Percentiles rank a stretch among this genome's conserved stretches.
Evolutionary conservation across 2,329 filamentous ascomycete genomes (phyloP).

Genomic region (Neopestalotiopsis rosae): DNA sequence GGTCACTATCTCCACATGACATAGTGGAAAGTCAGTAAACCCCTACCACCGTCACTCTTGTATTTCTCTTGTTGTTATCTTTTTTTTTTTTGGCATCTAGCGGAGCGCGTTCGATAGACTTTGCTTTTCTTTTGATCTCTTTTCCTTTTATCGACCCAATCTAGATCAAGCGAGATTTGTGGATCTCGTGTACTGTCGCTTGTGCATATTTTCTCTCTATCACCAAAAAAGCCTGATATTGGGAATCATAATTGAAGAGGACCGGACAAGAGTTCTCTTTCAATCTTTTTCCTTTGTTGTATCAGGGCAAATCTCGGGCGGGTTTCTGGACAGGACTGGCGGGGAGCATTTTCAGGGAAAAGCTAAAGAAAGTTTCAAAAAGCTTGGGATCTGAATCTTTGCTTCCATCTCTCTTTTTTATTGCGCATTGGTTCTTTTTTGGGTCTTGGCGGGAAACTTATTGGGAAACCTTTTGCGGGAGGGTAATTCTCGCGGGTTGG

Average conservation of each 20-base stretch:
- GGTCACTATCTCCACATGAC: not conserved
- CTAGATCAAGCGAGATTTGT: conserved; percentile 1
- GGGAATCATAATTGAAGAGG: too few relatives aligned
- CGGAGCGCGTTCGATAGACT: conserved; percentile 15
- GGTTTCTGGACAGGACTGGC: not conserved
- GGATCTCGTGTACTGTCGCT: not conserved
- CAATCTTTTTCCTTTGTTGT: not conserved
- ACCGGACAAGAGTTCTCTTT: not conserved
- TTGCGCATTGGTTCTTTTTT: not conserved
- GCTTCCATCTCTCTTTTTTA: not conserved
- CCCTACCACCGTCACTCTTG: not conserved
- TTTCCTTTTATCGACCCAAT: not conserved
- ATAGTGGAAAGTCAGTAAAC: not conserved
- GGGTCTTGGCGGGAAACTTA: not conserved
- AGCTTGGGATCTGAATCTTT: conserved; percentile 5
- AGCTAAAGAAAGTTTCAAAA: not conserved
- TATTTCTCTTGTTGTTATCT: not conserved
- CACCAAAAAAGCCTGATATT: not conserved
- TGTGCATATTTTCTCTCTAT: not conserved
- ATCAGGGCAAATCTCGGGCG: not conserved
- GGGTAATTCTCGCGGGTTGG: too few relatives aligned
- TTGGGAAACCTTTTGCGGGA: too few relatives aligned
- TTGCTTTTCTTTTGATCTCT: not conserved
- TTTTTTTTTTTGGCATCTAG: conserved; percentile 4
- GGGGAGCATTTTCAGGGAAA: conserved; percentile 7